Percentiles rank a stretch among this genome's conserved stretches.
These are phyloP conservation scores for Ceratocystis cacaofunesta DNA, from an alignment of 2,329 filamentous ascomycete species.

Conservation along the genomic window DNA sequence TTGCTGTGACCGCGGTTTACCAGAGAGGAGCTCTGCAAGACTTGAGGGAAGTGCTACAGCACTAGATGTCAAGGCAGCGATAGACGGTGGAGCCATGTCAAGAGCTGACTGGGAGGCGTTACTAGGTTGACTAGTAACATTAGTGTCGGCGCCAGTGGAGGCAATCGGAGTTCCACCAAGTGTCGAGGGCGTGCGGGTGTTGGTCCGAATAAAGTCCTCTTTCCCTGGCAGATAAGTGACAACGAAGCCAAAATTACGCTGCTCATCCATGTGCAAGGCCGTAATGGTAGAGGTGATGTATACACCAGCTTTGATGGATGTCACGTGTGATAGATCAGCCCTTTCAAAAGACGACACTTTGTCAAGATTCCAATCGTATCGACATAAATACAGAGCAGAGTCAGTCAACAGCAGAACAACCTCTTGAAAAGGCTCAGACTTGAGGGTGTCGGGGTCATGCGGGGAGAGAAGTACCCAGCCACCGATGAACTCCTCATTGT, in stretches of 20 bases:
- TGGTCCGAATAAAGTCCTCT: conserved; percentile 60
- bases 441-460: conserved; percentile 50
- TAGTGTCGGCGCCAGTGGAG: not conserved
- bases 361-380: conserved; percentile 88
- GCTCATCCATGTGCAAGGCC: conserved; percentile 58
- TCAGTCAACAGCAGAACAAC: conserved; percentile 78
- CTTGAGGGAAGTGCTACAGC: conserved; percentile 23
- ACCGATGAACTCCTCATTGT: conserved; percentile 69
- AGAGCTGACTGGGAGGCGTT: not conserved
- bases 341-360: conserved; percentile 88
- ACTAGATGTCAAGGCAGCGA: conserved; percentile 7
- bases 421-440: conserved; percentile 71
- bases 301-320: conserved; percentile 59
- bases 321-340: conserved; percentile 60
- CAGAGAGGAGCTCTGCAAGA: conserved; percentile 31
- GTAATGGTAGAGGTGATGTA: conserved; percentile 87
- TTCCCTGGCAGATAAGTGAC: conserved; percentile 60
- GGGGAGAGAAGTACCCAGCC: conserved; percentile 84
- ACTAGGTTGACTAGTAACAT: not conserved
- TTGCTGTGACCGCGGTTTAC: conserved; percentile 24
- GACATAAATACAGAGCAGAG: conserved; percentile 70
- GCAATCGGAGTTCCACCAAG: conserved; percentile 22
- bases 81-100: conserved; percentile 8
- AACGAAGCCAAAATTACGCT: conserved; percentile 70
- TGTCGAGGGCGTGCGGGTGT: conserved; percentile 65